Evolutionary conservation across 345 rosid species (phyloP).

Genomic region (Eucalyptus erythrocorys): DNA sequence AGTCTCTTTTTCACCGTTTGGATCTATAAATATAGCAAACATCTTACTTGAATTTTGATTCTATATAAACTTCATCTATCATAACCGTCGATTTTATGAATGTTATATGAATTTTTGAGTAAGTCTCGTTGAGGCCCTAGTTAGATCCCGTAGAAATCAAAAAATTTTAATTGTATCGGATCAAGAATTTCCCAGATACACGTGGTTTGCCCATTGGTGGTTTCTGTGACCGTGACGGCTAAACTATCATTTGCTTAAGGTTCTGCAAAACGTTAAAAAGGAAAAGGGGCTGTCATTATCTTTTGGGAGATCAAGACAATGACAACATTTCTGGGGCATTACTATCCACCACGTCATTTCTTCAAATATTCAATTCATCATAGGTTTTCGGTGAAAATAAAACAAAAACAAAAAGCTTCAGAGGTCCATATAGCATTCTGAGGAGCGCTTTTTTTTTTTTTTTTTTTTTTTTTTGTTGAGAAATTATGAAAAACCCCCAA

Average conservation of each 20-base stretch:
- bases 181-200: not conserved
- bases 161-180: not conserved
- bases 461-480: not conserved
- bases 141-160: not conserved
- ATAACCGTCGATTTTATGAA: not conserved
- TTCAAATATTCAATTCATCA: not conserved
- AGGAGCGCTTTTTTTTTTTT: not conserved
- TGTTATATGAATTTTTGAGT: not conserved
- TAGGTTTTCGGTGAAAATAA: not conserved
- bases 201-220: not conserved
- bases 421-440: not conserved
- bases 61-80: accelerated
- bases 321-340: not conserved
- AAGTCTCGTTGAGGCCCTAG: not conserved
- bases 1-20: not conserved
- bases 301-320: not conserved
- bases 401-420: not conserved
- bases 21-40: not conserved
- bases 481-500: not conserved
- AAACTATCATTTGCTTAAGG: not conserved
- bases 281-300: not conserved
- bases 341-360: not conserved
- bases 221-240: not conserved
- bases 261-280: not conserved
- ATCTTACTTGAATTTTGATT: not conserved